Evolutionary conservation across 2,329 filamentous ascomycete genomes (phyloP), one percentile per base, ranked within the genome.

Genomic region (Xylariaceae sp.): DNA sequence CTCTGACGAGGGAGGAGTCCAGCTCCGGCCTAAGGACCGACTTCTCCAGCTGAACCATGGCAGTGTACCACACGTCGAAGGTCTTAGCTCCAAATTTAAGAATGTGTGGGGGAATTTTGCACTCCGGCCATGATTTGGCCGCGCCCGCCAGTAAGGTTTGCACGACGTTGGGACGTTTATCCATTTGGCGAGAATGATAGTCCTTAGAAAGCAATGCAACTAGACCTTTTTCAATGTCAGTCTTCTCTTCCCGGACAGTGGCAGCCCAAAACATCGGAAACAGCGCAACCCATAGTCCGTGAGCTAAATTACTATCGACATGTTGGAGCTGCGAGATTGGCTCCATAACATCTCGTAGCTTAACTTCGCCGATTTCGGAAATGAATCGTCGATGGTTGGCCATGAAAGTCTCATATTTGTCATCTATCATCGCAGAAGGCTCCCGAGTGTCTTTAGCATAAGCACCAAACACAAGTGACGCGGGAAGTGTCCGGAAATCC

Each of bases 51-150:
- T 94, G 92, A 13, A 87, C 85, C 19, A 95, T 80, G 13, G 89
- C 89, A n/a, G 90, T 92, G 68, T 99, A 99, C 95, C 94, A 99
- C 0, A 87, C 89, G 70, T 96, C 92, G 68, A 95, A 99, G 0
- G 90, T 96, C 69, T 89, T 89, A 18, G 91, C 92, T 52, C 95
- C 81, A 63, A 92, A 97, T 68, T 99, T 99, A 74, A 99, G 84
- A 36, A 97, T 90, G 66, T 99, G 94, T 0, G 94, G 90, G 6
- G 94, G 94, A 47, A 99, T 85, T 72, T 94, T 95, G 72, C 94
- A 95, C 19, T 89, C 82, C 0, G 94, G 92, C 73, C 81, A 88
- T 1, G 92, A 86, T 65, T 87, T 88, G 13, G 92, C 89, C 34
- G 89, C 87, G 39, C 90, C 94, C 64, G 95, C 89, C 5, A 99